phyloP scores from a whole-genome alignment of 441 rosid genomes.

The Biscutella auriculata region DNA sequence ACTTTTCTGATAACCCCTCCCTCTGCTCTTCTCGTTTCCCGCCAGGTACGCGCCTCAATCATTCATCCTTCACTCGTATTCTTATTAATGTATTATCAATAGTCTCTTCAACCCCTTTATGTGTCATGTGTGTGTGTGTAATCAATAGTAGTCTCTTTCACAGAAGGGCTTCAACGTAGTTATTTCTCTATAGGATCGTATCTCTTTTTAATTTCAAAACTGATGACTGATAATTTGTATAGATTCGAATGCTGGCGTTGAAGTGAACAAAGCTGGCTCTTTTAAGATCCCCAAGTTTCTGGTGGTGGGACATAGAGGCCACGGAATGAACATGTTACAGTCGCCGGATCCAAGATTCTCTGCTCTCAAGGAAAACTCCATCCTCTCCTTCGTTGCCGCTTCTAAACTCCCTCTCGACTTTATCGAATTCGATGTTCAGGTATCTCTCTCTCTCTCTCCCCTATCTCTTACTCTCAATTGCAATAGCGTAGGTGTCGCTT shows the following conservation, averaged over 20 bases:
- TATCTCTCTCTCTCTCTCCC: background rate
- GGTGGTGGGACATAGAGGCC: conserved; percentile 81
- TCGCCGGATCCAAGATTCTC: conserved; percentile 59
- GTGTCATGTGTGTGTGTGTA: too few relatives aligned
- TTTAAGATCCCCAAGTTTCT: conserved; percentile 48
- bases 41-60: too few relatives aligned
- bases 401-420: conserved; percentile 61
- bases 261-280: conserved; percentile 5
- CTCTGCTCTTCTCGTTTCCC: conserved; percentile 17
- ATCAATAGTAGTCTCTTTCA: too few relatives aligned
- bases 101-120: too few relatives aligned
- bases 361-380: conserved; percentile 64
- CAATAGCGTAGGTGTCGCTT: background rate
- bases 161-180: too few relatives aligned
- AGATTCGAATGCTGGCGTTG: too few relatives aligned
- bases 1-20: conserved; percentile 32
- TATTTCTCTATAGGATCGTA: too few relatives aligned
- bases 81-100: too few relatives aligned
- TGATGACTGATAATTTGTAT: too few relatives aligned
- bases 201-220: too few relatives aligned
- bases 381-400: conserved; percentile 61
- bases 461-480: background rate
- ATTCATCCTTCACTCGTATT: too few relatives aligned
- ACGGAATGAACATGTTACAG: conserved; percentile 61
- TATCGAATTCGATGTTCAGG: conserved; percentile 95